Evolutionary conservation across 1,139 yeast genomes (phyloP), one percentile per base, ranked within the genome.

Genomic region (Saccharomyces hybrid): DNA sequence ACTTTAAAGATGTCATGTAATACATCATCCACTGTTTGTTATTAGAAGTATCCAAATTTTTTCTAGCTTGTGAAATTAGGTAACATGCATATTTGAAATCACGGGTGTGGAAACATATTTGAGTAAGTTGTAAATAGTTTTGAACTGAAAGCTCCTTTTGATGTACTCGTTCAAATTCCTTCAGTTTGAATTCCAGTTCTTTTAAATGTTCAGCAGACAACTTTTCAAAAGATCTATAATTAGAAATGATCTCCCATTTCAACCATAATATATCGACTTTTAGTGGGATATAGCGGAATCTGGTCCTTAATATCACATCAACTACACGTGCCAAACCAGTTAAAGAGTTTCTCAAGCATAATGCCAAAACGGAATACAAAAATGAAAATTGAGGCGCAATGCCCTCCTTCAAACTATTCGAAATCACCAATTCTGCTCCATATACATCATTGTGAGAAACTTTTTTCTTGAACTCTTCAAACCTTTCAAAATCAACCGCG

Each of bases 221-320:
- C 8, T 32, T 32, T n/a, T 32, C 38, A n/a, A 52, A 31, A 28
- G 48, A 32, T 28, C 49, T 38, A 6, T 53, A 46, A 14, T 47
- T 34, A 8, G 49, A 46, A 11, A 46, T n/a, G 5, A 60, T 53
- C 20, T 56, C 57, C 26, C 59, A 51, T 26, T 60, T 56, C 14
- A 65, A 51, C 64, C 64, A 62, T 14, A 64, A 47, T n/a, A 65
- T 60, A 20, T 60, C 60, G 2, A 64, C 50, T 44, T 62, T 64
- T 20, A 60, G 27, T 1, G 68, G 69, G 11, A 51, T 20, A 48
- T 25, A 47, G 25, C 57, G 55, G 48, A 55, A 59, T 13, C 56
- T 53, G 2, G 57, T 55, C 31, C 57, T 53, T 14, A 63, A 51
- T 32, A 57, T 55, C 11, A 59, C 57, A 49, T 61, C 61, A 27